phyloP scores from a whole-genome alignment of 345 rosid genomes.

The Arabidopsis thaliana region TAIR10.1 NC_003070.9:21520501-21521000 shows the following conservation, averaged over 20 bases:
- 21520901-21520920: conserved; percentile 19
- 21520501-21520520: conserved; percentile 42
- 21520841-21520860: conserved; percentile 30
- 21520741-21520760: conserved; percentile 91
- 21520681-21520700: conserved; percentile 60
- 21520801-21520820: conserved; percentile 32
- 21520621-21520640: conserved; percentile 43
- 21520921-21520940: conserved; percentile 29
- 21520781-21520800: conserved; percentile 4
- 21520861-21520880: conserved; percentile 20
- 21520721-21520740: conserved; percentile 63
- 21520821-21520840: conserved; percentile 21
- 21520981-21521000: conserved; percentile 49
- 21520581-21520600: not conserved
- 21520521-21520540: conserved; percentile 18
- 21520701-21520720: conserved; percentile 56
- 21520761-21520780: conserved; percentile 88
- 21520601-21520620: conserved; percentile 28
- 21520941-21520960: conserved; percentile 32
- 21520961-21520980: conserved; percentile 53
- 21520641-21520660: conserved; percentile 43
- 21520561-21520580: conserved; percentile 36
- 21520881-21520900: conserved; percentile 30
- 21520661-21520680: conserved; percentile 61
- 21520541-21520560: conserved; percentile 42